Evolutionary conservation across 1,284 basidiomycete species (phyloP), one percentile per base, ranked within the genome.

Genomic region (Trametes pubescens): DNA sequence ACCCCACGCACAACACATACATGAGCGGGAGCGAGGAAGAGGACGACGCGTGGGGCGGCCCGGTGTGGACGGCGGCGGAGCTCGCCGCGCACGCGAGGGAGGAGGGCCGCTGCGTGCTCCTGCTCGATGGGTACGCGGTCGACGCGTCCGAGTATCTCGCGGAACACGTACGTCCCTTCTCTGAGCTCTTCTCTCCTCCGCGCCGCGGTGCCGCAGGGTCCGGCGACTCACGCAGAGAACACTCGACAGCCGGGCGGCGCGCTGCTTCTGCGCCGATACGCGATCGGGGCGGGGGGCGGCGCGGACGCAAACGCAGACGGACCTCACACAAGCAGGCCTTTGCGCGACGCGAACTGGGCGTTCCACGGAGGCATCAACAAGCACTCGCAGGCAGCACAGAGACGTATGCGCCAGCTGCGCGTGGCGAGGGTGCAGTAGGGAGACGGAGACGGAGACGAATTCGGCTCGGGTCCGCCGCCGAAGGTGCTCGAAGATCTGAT

Each of bases 301-400:
- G 21, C 21, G 29, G 48, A 51, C 48, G 29, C 48, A 10, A 9
- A n/a, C 4, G 11, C 47, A 13, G 14, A 14, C 24, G n/a, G n/a
- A n/a, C 2, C 47, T 22, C 13, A 18, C 22, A 49, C 57, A 73
- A 68, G 56, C 59, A 61, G 38, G 46, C 13, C 38, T 35, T 48
- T 35, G 70, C 79, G 74, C 63, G 83, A 90, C 62, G 86, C 88
- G 0, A 82, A 83, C 14, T 84, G 82, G 81, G 88, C 90, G 2
- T 92, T 92, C 76, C 79, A 84, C 58, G 90, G 90, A 14, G 90
- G 90, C 14, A 76, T 92, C 71, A 93, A 93, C 73, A 86, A 86
- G 61, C 91, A 93, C 71, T 87, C 88, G 22, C 80, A 83, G 26
- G 84, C 86, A 1, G 90, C 90, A 16, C 83, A 79, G 67, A 80